Percentiles rank a stretch among this genome's conserved stretches.
Conservation (phyloP, 2,329 filamentous ascomycete genomes). For the Ustulina deusta region DNA sequence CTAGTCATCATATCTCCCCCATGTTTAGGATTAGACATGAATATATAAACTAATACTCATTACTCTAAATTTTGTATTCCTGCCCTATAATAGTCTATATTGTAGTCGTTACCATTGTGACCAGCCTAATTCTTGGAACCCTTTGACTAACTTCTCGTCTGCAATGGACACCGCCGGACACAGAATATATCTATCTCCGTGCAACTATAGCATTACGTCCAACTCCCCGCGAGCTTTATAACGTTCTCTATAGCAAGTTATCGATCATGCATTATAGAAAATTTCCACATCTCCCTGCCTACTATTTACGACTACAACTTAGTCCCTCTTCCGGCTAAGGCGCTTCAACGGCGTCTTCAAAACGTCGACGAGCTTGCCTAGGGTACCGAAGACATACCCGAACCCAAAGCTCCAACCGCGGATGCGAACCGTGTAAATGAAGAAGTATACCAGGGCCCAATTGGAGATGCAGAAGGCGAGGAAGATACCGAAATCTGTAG, state of each 20-base stretch:
- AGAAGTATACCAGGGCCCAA: slow-evolving; percentile 80
- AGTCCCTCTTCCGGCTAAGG: slow-evolving; percentile 21
- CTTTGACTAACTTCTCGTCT: not conserved
- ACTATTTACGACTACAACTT: not conserved
- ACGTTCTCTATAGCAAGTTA: no score
- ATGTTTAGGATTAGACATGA: slow-evolving; percentile 22
- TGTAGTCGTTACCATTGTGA: no score
- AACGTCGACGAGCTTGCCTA: slow-evolving; percentile 47
- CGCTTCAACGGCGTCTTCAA: slow-evolving; percentile 51
- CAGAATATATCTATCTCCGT: not conserved
- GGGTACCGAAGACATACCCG: slow-evolving; percentile 62
- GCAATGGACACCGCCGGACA: not conserved
- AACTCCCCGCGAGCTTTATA: not conserved
- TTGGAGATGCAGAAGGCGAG: slow-evolving; percentile 77
- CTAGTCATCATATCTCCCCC: slow-evolving; percentile 6
- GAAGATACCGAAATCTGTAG: slow-evolving; percentile 75
- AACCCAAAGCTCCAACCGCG: slow-evolving; percentile 78
- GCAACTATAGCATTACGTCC: not conserved
- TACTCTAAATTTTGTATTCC: not conserved
- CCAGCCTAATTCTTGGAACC: not conserved
- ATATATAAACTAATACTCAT: slow-evolving; percentile 26
- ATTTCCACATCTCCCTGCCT: not conserved
- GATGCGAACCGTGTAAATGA: slow-evolving; percentile 79
- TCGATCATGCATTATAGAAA: not conserved
- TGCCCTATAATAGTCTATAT: not conserved